phyloP scores from a whole-genome alignment of 1,284 basidiomycete genomes.

The Puccinia coronata region DNA sequence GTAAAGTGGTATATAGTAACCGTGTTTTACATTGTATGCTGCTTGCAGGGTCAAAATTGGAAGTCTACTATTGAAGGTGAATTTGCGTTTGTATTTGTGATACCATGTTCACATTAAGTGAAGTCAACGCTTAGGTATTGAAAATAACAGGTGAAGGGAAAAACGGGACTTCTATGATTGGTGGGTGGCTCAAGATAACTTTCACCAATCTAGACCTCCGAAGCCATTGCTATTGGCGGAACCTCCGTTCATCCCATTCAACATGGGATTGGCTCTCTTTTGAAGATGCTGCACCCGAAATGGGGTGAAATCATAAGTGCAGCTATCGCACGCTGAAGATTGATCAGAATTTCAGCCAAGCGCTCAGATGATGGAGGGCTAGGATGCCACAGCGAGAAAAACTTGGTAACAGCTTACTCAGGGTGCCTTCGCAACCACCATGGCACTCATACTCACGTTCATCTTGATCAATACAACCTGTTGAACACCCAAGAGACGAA shows the following conservation, averaged over 20 bases:
- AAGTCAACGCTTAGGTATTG: too few relatives aligned
- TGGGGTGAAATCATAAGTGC: background rate
- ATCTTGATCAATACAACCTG: slow-evolving; percentile 27
- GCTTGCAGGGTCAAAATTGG: background rate
- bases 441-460: background rate
- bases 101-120: background rate
- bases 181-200: background rate
- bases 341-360: background rate
- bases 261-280: slow-evolving; percentile 26
- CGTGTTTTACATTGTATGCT: slow-evolving; percentile 12
- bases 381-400: background rate
- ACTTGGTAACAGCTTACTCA: slow-evolving; percentile 4
- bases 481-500: background rate
- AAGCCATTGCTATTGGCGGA: background rate
- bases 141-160: background rate
- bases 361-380: background rate
- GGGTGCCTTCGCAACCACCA: slow-evolving; percentile 19
- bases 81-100: background rate
- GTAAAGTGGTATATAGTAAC: background rate
- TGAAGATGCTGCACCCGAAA: background rate
- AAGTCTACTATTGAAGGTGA: background rate
- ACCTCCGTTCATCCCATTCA: slow-evolving; percentile 8
- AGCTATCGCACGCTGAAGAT: slow-evolving; percentile 1
- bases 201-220: slow-evolving; percentile 9
- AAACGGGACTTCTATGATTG: background rate